These are phyloP conservation scores for Phytopythium ostracodes DNA, from an alignment of 352 stramenopile species.

Conservation along the genomic window DNA sequence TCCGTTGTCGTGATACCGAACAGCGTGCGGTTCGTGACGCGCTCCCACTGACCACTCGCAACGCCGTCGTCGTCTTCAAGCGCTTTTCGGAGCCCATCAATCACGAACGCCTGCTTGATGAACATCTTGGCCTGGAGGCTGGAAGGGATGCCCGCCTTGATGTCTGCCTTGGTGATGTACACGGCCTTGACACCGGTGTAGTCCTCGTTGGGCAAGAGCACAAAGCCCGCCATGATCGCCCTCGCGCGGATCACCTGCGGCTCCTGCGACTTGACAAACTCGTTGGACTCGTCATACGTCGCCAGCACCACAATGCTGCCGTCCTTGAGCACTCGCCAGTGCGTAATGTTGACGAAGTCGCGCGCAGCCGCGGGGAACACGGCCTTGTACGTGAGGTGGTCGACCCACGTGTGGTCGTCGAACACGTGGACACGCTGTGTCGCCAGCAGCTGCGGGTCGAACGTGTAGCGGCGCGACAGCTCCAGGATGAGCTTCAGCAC, in stretches of 20 bases:
- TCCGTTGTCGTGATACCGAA: slow-evolving; percentile 46
- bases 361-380: slow-evolving; percentile 49
- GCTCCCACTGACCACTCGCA: slow-evolving; percentile 15
- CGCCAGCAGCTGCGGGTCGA: slow-evolving; percentile 54
- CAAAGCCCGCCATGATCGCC: slow-evolving; percentile 54
- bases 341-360: slow-evolving; percentile 67
- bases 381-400: slow-evolving; percentile 66
- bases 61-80: slow-evolving; percentile 44
- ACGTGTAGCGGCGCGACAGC: slow-evolving; percentile 34
- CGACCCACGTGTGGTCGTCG: slow-evolving; percentile 67
- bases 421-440: slow-evolving; percentile 51
- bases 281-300: slow-evolving; percentile 31
- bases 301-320: slow-evolving; percentile 51
- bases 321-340: slow-evolving; percentile 66
- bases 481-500: slow-evolving; percentile 62
- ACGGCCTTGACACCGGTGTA: slow-evolving; percentile 47
- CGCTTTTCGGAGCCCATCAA: slow-evolving; percentile 49
- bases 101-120: slow-evolving; percentile 64
- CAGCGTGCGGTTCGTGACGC: slow-evolving; percentile 45
- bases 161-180: slow-evolving; percentile 68
- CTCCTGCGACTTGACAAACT: slow-evolving; percentile 34
- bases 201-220: slow-evolving; percentile 55
- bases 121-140: slow-evolving; percentile 67
- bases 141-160: slow-evolving; percentile 51
- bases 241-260: slow-evolving; percentile 47